Percentiles rank a stretch among this genome's conserved stretches.
Conservation (phyloP, 768 basidiomycete species). For the Tephrocybe sp. region DNA sequence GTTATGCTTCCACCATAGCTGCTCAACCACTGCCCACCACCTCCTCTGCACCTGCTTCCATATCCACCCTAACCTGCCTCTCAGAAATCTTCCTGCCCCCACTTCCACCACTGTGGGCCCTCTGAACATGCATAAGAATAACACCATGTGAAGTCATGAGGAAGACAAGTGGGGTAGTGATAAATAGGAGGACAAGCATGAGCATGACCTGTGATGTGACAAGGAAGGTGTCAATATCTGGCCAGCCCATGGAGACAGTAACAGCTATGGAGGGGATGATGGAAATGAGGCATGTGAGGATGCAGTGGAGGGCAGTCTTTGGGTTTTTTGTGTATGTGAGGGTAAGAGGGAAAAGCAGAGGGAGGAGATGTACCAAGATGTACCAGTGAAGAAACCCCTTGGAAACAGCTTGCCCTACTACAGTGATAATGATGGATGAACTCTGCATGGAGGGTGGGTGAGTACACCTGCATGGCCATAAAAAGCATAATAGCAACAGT, state of each 20-base stretch:
- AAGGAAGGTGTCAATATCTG: constrained; percentile 74
- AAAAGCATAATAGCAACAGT: constrained; percentile 89
- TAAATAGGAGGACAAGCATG: constrained; percentile 81
- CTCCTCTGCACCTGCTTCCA: too few relatives aligned
- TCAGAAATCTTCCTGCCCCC: too few relatives aligned
- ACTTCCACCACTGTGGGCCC: too few relatives aligned
- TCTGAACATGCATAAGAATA: too few relatives aligned
- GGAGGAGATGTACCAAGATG: constrained; percentile 55
- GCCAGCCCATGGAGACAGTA: constrained; percentile 66
- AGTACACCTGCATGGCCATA: constrained; percentile 70
- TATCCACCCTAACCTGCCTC: too few relatives aligned
- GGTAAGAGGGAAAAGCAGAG: constrained; percentile 1
- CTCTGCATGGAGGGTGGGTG: constrained; percentile 38
- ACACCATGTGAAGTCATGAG: constrained; percentile 78
- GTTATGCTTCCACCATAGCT: too few relatives aligned
- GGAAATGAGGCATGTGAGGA: constrained; percentile 72
- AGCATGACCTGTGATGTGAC: constrained; percentile 85
- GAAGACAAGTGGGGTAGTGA: constrained; percentile 78
- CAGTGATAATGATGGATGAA: constrained; percentile 85
- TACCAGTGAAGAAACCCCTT: constrained; percentile 90
- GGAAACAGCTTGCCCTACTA: too few relatives aligned
- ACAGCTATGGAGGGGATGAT: constrained; percentile 83
- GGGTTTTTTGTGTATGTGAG: too few relatives aligned
- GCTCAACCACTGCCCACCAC: too few relatives aligned
- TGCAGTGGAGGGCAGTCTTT: constrained; percentile 23